A percentile compares a stretch with the other conserved stretches of the same genome.
These are phyloP conservation scores for Laguncularia racemosa DNA, from an alignment of 345 rosid genomes.

Conservation along the genomic window DNA sequence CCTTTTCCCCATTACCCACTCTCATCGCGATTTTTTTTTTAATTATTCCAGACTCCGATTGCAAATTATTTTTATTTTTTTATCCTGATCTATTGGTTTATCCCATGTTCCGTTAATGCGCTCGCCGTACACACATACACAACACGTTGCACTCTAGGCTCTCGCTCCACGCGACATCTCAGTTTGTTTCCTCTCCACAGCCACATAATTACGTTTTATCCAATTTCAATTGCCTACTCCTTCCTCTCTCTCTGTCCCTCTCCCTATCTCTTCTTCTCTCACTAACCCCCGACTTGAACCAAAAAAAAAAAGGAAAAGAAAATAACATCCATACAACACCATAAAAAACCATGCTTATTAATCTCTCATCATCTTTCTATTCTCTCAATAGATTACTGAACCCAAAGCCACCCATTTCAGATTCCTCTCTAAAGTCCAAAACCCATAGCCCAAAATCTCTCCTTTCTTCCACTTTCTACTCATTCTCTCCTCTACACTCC, in stretches of 20 bases:
- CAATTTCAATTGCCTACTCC: not conserved
- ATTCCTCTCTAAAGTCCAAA: slow-evolving; percentile 36
- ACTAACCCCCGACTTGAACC: slow-evolving; percentile 4
- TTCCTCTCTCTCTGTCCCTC: too few species aligned
- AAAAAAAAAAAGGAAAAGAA: too few species aligned
- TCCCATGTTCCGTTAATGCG: too few species aligned
- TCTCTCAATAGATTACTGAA: slow-evolving; percentile 23
- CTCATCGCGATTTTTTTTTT: too few species aligned
- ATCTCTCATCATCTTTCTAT: slow-evolving; percentile 39
- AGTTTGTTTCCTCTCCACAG: slow-evolving; percentile 53
- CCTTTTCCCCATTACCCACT: too few species aligned
- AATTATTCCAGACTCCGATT: too few species aligned
- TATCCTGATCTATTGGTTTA: too few species aligned
- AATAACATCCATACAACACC: too few species aligned
- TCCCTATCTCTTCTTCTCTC: slow-evolving; percentile 7
- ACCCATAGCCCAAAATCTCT: slow-evolving; percentile 42
- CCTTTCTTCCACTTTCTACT: slow-evolving; percentile 17
- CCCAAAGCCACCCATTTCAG: slow-evolving; percentile 31
- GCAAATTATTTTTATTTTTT: too few species aligned
- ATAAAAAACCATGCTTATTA: slow-evolving; percentile 57
- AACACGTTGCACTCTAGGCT: too few species aligned
- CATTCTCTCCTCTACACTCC: slow-evolving; percentile 24
- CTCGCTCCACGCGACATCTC: slow-evolving; percentile 5
- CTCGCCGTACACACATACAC: too few species aligned
- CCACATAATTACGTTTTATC: slow-evolving; percentile 35